These are phyloP conservation scores for Aspergillus latus DNA, from an alignment of 2,329 filamentous ascomycete species.

Conservation along the genomic window DNA sequence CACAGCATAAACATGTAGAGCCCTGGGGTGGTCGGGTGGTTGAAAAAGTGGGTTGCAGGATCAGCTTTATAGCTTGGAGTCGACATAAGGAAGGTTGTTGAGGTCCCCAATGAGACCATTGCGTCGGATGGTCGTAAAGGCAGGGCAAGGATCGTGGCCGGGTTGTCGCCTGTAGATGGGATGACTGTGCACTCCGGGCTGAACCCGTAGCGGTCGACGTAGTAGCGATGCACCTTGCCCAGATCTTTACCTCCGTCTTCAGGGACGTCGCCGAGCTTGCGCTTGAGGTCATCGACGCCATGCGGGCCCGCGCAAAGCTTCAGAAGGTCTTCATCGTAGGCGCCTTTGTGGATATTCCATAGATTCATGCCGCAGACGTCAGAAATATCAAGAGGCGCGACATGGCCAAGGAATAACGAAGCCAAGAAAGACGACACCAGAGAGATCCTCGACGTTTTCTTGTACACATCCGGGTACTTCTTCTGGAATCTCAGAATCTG, in stretches of 20 bases:
- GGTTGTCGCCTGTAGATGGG: constrained; percentile 94
- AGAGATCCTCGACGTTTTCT: constrained; percentile 77
- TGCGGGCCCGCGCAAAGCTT: constrained; percentile 69
- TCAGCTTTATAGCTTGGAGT: constrained; percentile 89
- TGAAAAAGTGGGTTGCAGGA: constrained; percentile 94
- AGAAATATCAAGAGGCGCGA: constrained; percentile 88
- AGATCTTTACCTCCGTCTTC: constrained; percentile 78
- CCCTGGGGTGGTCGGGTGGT: constrained; percentile 85
- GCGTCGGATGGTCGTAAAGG: constrained; percentile 85
- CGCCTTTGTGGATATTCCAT: constrained; percentile 77
- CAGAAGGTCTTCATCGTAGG: constrained; percentile 74
- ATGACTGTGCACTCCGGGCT: constrained; percentile 70
- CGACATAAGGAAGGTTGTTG: constrained; percentile 96
- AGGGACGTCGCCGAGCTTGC: constrained; percentile 77
- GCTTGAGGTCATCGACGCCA: constrained; percentile 64
- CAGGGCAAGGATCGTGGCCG: constrained; percentile 86
- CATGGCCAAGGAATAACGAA: constrained; percentile 78
- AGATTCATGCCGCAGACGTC: constrained; percentile 97
- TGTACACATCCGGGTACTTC: constrained; percentile 78
- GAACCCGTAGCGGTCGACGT: constrained; percentile 76
- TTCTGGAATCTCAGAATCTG: constrained; percentile 88
- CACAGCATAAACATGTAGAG: constrained; percentile 99
- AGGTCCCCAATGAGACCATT: constrained; percentile 92
- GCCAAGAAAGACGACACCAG: constrained; percentile 95
- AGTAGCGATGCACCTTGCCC: constrained; percentile 76